These are phyloP conservation scores for Rubus idaeus DNA, from an alignment of 306 rosid genomes.

Conservation along the genomic window DNA sequence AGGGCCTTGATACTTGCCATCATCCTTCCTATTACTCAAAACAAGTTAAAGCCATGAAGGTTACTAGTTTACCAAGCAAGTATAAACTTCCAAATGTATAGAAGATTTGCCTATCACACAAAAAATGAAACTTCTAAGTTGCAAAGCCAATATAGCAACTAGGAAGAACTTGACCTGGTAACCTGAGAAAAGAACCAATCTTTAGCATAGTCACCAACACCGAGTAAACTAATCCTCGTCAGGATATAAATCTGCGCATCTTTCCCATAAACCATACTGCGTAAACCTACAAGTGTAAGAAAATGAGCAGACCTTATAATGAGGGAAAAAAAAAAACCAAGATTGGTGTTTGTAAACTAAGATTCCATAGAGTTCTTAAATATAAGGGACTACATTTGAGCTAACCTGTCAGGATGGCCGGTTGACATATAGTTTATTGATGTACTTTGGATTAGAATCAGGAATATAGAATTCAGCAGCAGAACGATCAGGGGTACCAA, in stretches of 20 bases:
- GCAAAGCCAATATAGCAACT: background rate
- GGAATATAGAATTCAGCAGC: conserved; percentile 83
- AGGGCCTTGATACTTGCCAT: conserved; percentile 57
- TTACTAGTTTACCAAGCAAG: background rate
- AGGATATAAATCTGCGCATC: conserved; percentile 82
- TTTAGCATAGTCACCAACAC: conserved; percentile 59
- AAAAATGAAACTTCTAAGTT: background rate
- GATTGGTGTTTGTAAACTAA: background rate
- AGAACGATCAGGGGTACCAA: conserved; percentile 83
- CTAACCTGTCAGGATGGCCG: conserved; percentile 78
- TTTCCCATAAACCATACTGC: conserved; percentile 94
- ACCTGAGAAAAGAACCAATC: conserved; percentile 98
- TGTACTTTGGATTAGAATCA: conserved; percentile 69
- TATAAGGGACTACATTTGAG: background rate
- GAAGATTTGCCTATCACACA: too few relatives aligned
- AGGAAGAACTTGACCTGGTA: conserved; percentile 52
- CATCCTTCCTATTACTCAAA: conserved; percentile 45
- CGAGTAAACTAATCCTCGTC: conserved; percentile 69
- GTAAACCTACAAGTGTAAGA: conserved; percentile 53
- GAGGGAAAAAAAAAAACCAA: background rate
- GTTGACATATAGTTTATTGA: conserved; percentile 69
- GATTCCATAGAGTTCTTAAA: background rate
- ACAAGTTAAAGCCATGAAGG: background rate
- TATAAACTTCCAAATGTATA: background rate
- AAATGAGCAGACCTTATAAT: background rate